Conservation (phyloP, 257 asterid species). For the Schizonepeta tenuifolia region DNA sequence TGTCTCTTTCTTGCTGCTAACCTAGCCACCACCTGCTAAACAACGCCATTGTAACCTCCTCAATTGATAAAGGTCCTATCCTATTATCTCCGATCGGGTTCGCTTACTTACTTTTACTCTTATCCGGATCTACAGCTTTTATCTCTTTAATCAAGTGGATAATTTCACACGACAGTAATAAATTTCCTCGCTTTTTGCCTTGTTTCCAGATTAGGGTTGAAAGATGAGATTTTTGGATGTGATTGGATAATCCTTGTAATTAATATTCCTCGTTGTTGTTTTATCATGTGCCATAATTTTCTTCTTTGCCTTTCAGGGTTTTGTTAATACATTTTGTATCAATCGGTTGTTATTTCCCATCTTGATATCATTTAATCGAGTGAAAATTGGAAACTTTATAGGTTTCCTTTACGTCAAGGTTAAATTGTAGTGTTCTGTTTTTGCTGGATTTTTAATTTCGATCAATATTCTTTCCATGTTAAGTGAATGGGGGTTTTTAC, state of each 20-base stretch:
- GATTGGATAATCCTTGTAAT: neutral
- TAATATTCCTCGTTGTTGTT: constrained; percentile 2
- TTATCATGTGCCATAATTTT: constrained; percentile 12
- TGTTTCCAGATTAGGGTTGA: constrained; percentile 10
- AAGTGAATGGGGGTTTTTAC: neutral
- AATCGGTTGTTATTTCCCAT: neutral
- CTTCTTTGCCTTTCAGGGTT: constrained; percentile 29
- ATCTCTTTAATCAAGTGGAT: constrained; percentile 29
- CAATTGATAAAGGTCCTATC: constrained; percentile 12
- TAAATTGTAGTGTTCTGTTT: constrained; percentile 14
- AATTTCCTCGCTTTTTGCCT: constrained; percentile 27
- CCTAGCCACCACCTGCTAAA: constrained; percentile 11
- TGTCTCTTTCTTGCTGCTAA: constrained; percentile 18
- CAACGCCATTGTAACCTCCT: constrained; percentile 15
- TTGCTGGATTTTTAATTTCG: constrained; percentile 7
- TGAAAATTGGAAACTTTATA: neutral
- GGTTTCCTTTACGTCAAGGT: constrained; percentile 4
- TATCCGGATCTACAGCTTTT: constrained; percentile 37
- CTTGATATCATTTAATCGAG: neutral
- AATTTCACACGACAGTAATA: constrained; percentile 32
- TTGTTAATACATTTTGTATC: neutral
- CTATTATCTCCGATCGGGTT: constrained; percentile 26
- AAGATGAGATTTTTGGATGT: constrained; percentile 15
- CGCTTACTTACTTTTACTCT: constrained; percentile 22
- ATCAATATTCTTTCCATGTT: constrained; percentile 18